Conservation (phyloP, 2,329 filamentous ascomycete genomes). For the Paracoccidioides brasiliensis region DNA sequence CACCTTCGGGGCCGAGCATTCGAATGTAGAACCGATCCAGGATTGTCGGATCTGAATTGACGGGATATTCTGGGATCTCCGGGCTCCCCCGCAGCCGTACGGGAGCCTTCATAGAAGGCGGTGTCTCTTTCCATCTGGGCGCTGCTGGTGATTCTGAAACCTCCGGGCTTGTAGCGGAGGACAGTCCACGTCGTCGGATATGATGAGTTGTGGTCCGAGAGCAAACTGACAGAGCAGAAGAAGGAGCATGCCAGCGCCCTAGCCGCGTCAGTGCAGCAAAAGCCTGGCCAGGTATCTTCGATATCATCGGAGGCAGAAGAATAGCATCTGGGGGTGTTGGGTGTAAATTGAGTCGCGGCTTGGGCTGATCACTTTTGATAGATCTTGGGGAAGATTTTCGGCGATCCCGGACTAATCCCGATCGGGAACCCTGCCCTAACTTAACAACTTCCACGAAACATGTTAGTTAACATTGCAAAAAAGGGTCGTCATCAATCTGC, state of each 20-base stretch:
- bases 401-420: slow-evolving; percentile 6
- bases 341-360: neutral
- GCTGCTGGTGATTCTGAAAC: slow-evolving; percentile 22
- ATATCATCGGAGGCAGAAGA: slow-evolving; percentile 8
- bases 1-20: slow-evolving; percentile 60
- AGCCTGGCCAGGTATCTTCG: slow-evolving; percentile 9
- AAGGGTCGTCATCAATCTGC: neutral
- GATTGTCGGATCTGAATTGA: slow-evolving; percentile 61
- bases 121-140: slow-evolving; percentile 61
- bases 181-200: slow-evolving; percentile 16
- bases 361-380: neutral
- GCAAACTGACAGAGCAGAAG: slow-evolving; percentile 12
- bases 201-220: slow-evolving; percentile 14
- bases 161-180: slow-evolving; percentile 16
- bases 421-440: slow-evolving; percentile 1
- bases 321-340: neutral
- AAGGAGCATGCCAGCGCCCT: slow-evolving; percentile 15
- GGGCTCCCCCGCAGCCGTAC: slow-evolving; percentile 34
- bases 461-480: neutral
- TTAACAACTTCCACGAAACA: neutral
- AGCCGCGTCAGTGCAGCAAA: slow-evolving; percentile 11
- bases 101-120: slow-evolving; percentile 54
- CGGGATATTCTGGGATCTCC: slow-evolving; percentile 37
- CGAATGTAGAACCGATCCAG: slow-evolving; percentile 67
- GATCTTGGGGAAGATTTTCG: slow-evolving; percentile 5